Conservation (phyloP, 2,329 filamentous ascomycete species). For the Botryotinia calthae region DNA sequence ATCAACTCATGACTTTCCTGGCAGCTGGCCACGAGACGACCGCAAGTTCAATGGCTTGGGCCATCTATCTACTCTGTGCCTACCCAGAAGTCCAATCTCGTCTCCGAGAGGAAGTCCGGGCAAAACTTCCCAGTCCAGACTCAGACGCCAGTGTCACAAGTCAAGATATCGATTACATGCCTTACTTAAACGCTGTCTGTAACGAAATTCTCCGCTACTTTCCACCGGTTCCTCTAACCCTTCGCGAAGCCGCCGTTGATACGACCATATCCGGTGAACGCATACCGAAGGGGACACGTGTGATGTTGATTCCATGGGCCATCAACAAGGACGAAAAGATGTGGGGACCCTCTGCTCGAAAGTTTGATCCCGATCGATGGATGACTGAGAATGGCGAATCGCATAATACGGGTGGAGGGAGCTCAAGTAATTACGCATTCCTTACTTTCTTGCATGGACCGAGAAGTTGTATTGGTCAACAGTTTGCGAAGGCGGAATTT, state of each 20-base stretch:
- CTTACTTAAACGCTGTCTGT: conserved; percentile 77
- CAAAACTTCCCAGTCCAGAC: conserved; percentile 52
- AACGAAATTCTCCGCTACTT: conserved; percentile 74
- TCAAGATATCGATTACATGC: conserved; percentile 66
- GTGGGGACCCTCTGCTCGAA: conserved; percentile 73
- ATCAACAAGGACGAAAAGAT: conserved; percentile 66
- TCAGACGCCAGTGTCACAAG: conserved; percentile 47
- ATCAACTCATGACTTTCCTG: conserved; percentile 89
- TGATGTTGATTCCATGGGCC: conserved; percentile 64
- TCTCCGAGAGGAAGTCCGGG: conserved; percentile 66
- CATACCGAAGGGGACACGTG: conserved; percentile 67
- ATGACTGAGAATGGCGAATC: conserved; percentile 44
- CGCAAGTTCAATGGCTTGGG: conserved; percentile 72
- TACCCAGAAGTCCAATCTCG: conserved; percentile 63
- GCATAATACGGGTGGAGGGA: conserved; percentile 61
- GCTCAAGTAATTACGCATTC: conserved; percentile 72
- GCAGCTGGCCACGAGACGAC: conserved; percentile 82
- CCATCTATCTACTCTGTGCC: conserved; percentile 65
- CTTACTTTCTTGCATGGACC: conserved; percentile 86
- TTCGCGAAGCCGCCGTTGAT: conserved; percentile 63
- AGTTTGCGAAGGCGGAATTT: conserved; percentile 81
- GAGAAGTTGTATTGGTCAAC: conserved; percentile 77
- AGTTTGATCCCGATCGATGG: conserved; percentile 81
- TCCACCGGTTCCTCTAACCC: conserved; percentile 67
- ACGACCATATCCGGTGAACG: conserved; percentile 62